Percentiles rank a stretch among this genome's conserved stretches.
Conservation (phyloP, 768 basidiomycete species). For the Boletus edulis region DNA sequence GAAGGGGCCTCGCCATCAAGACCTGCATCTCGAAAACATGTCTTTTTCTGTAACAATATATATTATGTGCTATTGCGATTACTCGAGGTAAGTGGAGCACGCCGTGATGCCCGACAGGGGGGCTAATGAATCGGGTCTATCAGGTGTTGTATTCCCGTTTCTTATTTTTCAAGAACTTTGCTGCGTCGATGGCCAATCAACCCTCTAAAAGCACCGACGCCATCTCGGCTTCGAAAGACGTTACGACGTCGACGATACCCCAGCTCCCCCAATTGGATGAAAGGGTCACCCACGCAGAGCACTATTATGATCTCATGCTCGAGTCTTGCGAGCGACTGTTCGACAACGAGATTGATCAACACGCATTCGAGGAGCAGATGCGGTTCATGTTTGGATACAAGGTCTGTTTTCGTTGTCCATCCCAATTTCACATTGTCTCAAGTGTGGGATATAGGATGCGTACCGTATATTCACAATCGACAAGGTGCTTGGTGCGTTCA, state of each 20-base stretch:
- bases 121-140: background rate
- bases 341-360: constrained; percentile 87
- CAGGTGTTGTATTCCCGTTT: constrained; percentile 85
- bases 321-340: constrained; percentile 89
- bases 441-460: constrained; percentile 47
- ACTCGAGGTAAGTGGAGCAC: constrained; percentile 65
- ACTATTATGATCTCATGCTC: constrained; percentile 81
- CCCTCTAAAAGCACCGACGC: constrained; percentile 1
- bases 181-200: constrained; percentile 42
- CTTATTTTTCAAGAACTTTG: constrained; percentile 72
- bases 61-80: constrained; percentile 86
- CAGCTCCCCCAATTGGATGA: constrained; percentile 33
- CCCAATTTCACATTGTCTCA: background rate
- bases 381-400: constrained; percentile 82
- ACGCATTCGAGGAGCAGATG: constrained; percentile 88
- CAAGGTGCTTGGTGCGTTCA: constrained; percentile 81
- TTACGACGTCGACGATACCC: constrained; percentile 28
- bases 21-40: constrained; percentile 43
- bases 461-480: constrained; percentile 94
- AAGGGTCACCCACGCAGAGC: constrained; percentile 46
- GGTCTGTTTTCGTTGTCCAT: constrained; percentile 37
- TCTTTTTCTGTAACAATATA: constrained; percentile 87
- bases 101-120: background rate
- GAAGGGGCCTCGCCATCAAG: constrained; percentile 24
- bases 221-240: constrained; percentile 23